phyloP scores from a whole-genome alignment of 495 filamentous ascomycete genomes.

The Amphirosellinia nigrospora region DNA sequence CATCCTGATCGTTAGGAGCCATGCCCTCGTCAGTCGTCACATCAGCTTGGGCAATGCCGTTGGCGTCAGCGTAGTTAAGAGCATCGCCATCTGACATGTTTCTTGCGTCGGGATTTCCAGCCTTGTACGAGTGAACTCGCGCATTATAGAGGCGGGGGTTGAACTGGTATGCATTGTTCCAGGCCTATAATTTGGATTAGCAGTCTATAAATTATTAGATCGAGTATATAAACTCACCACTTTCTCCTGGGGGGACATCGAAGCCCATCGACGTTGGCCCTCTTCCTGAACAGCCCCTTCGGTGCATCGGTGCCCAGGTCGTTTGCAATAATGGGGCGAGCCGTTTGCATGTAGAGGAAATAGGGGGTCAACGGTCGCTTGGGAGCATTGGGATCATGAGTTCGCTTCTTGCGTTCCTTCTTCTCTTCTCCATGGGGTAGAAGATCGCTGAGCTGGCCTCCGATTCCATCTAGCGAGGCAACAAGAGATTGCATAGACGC shows the following conservation, averaged over 20 bases:
- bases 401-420: conserved; percentile 87
- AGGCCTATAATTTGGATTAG: conserved; percentile 55
- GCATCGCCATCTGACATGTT: conserved; percentile 66
- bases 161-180: conserved; percentile 75
- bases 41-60: conserved; percentile 51
- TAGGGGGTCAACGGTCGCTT: conserved; percentile 93
- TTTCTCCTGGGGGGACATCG: conserved; percentile 75
- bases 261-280: conserved; percentile 80
- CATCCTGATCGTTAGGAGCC: conserved; percentile 63
- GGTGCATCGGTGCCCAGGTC: conserved; percentile 74
- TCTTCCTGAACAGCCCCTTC: conserved; percentile 84
- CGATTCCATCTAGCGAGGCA: conserved; percentile 48
- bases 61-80: conserved; percentile 60
- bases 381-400: conserved; percentile 89
- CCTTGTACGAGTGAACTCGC: conserved; percentile 75
- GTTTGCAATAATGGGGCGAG: conserved; percentile 73
- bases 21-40: conserved; percentile 55
- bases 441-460: conserved; percentile 41
- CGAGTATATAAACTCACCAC: conserved; percentile 57
- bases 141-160: conserved; percentile 78
- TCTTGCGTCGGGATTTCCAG: conserved; percentile 66
- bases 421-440: conserved; percentile 62
- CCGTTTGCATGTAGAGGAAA: conserved; percentile 89
- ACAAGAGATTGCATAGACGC: conserved; percentile 58
- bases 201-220: background rate